phyloP scores from a whole-genome alignment of 495 filamentous ascomycete genomes.

The Sphaerosporella brunnea region DNA sequence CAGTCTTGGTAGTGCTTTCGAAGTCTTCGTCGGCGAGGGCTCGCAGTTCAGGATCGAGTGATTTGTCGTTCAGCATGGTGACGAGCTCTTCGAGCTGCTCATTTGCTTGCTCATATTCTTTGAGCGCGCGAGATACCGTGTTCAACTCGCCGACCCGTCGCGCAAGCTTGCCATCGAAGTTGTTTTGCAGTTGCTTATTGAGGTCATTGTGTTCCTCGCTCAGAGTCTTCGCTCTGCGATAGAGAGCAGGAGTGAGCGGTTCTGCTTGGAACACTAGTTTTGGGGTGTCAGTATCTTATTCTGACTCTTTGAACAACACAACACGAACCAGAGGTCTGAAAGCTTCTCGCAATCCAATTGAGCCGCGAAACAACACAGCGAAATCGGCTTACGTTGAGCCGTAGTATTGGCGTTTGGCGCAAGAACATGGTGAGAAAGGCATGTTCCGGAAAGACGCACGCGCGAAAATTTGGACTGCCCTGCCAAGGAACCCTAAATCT shows the following conservation, averaged over 20 bases:
- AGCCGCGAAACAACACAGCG: too few relatives aligned
- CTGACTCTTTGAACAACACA: too few relatives aligned
- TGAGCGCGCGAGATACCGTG: conserved; percentile 46
- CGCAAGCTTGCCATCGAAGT: conserved; percentile 55
- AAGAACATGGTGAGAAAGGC: too few relatives aligned
- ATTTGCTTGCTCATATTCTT: conserved; percentile 43
- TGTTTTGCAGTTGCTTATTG: conserved; percentile 35
- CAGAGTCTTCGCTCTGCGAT: conserved; percentile 45
- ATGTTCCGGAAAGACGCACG: too few relatives aligned
- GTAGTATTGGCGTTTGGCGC: too few relatives aligned
- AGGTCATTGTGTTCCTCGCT: conserved; percentile 50
- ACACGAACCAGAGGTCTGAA: too few relatives aligned
- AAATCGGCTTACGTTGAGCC: too few relatives aligned
- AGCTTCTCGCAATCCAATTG: too few relatives aligned
- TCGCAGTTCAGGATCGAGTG: conserved; percentile 44
- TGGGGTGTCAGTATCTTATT: too few relatives aligned
- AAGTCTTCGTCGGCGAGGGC: conserved; percentile 65
- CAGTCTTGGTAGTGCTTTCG: conserved; percentile 37
- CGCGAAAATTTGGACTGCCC: too few relatives aligned
- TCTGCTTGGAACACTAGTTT: background rate
- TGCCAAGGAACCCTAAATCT: too few relatives aligned
- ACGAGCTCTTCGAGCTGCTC: conserved; percentile 41
- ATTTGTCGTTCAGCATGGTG: conserved; percentile 39
- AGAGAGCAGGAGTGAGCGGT: conserved; percentile 26
- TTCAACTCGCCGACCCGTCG: conserved; percentile 63